A percentile compares a stretch with the other conserved stretches of the same genome.
Conservation (phyloP, 1,284 basidiomycete genomes). For the Naganishia sp. region DNA sequence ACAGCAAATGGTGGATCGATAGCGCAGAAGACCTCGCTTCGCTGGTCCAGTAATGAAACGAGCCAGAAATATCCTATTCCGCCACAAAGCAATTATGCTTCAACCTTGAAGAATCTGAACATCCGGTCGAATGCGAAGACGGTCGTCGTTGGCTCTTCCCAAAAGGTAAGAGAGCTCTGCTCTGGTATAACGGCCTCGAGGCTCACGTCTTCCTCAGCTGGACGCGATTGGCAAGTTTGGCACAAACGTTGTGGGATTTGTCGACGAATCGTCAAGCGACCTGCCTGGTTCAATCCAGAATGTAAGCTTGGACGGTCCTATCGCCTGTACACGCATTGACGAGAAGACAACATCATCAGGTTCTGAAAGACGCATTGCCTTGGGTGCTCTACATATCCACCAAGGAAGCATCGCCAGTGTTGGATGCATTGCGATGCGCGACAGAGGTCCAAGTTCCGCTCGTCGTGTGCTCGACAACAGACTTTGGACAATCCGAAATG, state of each 20-base stretch:
- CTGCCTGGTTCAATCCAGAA: constrained; percentile 16
- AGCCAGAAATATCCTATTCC: constrained; percentile 16
- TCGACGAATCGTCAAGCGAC: constrained; percentile 16
- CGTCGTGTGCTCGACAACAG: constrained; percentile 16
- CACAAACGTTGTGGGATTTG: constrained; percentile 17
- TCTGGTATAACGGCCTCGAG: too few relatives aligned
- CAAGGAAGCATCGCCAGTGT: constrained; percentile 9
- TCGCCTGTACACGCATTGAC: neutral
- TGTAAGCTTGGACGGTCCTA: neutral
- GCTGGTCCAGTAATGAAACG: neutral
- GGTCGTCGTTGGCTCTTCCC: constrained; percentile 9
- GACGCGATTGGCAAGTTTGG: constrained; percentile 12
- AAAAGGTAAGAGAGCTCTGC: neutral
- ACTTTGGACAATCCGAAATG: constrained; percentile 15
- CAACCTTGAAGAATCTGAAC: constrained; percentile 21
- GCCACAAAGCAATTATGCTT: constrained; percentile 16
- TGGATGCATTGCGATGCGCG: constrained; percentile 12
- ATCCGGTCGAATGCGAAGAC: constrained; percentile 17
- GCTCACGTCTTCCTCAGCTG: neutral
- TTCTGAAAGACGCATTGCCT: constrained; percentile 11
- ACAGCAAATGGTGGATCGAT: too few relatives aligned
- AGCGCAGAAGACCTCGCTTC: too few relatives aligned
- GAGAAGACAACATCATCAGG: neutral
- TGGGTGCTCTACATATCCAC: constrained; percentile 24
- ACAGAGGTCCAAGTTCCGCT: constrained; percentile 21